These are phyloP conservation scores for Gillenia trifoliata DNA, from an alignment of 306 rosid genomes.

Conservation along the genomic window DNA sequence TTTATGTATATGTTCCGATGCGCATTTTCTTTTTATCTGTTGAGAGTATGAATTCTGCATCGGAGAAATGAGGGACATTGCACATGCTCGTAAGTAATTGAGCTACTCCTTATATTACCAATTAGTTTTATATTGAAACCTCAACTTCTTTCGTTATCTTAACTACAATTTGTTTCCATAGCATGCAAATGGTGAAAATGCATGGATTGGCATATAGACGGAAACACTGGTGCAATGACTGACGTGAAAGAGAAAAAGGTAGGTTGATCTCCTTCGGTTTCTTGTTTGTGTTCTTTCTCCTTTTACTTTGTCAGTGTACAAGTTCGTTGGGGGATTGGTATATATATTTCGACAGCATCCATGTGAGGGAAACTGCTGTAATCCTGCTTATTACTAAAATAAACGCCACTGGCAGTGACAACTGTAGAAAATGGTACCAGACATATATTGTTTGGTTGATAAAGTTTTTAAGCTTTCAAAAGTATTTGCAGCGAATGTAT, in stretches of 20 bases:
- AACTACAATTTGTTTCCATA: conserved; percentile 26
- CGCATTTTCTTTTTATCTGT: not conserved
- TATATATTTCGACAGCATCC: too few relatives aligned
- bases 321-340: too few relatives aligned
- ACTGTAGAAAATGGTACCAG: too few relatives aligned
- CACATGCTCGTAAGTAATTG: too few relatives aligned
- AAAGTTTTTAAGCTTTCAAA: too few relatives aligned
- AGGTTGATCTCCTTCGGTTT: not conserved
- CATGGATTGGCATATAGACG: conserved; percentile 97
- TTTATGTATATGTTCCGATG: not conserved
- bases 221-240: conserved; percentile 66
- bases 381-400: not conserved
- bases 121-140: too few relatives aligned
- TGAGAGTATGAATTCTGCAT: too few relatives aligned
- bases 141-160: too few relatives aligned
- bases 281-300: not conserved
- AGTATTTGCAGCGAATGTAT: too few relatives aligned
- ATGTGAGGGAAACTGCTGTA: not conserved
- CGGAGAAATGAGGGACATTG: too few relatives aligned
- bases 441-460: too few relatives aligned
- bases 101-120: too few relatives aligned
- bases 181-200: conserved; percentile 94
- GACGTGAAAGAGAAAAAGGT: conserved; percentile 91
- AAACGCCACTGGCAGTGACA: not conserved
- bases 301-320: not conserved